phyloP scores from a whole-genome alignment of 1,139 yeast species.

The Diutina neorugosa region DNA sequence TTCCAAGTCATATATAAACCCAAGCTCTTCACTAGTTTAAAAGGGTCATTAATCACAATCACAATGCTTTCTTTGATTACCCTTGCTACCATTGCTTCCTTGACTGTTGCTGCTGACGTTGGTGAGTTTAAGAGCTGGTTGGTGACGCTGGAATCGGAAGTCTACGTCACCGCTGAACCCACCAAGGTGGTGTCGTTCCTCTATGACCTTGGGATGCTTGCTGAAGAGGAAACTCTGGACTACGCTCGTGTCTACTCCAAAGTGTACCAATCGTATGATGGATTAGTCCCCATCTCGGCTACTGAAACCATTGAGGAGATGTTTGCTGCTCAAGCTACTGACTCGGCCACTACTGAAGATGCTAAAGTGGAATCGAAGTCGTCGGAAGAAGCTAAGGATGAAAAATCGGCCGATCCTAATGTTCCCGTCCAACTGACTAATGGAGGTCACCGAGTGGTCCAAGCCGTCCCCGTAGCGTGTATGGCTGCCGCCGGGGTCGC shows the following conservation, averaged over 20 bases:
- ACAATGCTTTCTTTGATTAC: neutral
- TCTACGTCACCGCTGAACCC: neutral
- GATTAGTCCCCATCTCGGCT: neutral
- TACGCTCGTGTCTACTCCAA: neutral
- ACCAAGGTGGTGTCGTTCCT: neutral
- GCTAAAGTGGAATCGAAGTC: neutral
- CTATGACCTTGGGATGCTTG: neutral
- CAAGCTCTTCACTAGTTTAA: too few species aligned
- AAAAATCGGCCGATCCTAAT: neutral
- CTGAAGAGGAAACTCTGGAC: neutral
- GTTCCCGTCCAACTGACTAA: neutral
- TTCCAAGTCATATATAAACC: neutral
- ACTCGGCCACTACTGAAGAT: neutral
- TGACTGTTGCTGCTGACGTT: neutral
- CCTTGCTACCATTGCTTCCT: neutral
- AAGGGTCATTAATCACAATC: neutral
- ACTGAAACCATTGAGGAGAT: neutral
- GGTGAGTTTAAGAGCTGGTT: neutral
- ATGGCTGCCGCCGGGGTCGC: neutral
- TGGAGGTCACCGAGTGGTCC: neutral
- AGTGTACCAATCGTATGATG: neutral
- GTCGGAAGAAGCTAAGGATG: neutral
- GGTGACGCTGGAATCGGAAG: neutral
- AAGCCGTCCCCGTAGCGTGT: neutral
- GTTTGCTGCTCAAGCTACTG: neutral